A percentile compares a stretch with the other conserved stretches of the same genome.
phyloP scores from a whole-genome alignment of 1,284 basidiomycete genomes.

The Ganoderma meredithae region DNA sequence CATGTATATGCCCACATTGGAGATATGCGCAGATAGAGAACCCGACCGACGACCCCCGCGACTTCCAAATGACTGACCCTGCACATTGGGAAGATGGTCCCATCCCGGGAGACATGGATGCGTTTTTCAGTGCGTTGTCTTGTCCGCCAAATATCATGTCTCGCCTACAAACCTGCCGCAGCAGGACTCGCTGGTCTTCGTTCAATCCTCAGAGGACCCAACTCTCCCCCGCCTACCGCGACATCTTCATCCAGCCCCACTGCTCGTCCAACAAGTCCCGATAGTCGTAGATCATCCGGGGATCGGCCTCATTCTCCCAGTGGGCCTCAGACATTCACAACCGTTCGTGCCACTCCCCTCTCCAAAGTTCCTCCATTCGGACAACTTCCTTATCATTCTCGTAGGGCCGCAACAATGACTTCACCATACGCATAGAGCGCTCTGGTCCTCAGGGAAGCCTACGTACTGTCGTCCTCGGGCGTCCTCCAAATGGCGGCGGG shows the following conservation, averaged over 20 bases:
- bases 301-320: constrained; percentile 9
- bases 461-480: constrained; percentile 55
- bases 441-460: constrained; percentile 42
- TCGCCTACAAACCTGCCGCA: constrained; percentile 6
- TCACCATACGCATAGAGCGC: constrained; percentile 50
- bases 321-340: constrained; percentile 10
- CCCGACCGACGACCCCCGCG: constrained; percentile 73
- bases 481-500: constrained; percentile 39
- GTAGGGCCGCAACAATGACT: constrained; percentile 36
- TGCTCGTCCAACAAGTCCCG: constrained; percentile 16
- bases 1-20: neutral
- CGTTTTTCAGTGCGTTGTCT: constrained; percentile 53
- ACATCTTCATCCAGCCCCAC: constrained; percentile 13
- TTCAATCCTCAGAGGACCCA: constrained; percentile 21
- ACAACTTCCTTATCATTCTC: constrained; percentile 5
- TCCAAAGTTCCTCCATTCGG: neutral
- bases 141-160: too few species aligned
- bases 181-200: constrained; percentile 24
- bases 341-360: constrained; percentile 9
- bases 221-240: constrained; percentile 3
- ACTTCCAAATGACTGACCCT: constrained; percentile 52
- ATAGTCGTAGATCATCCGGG: constrained; percentile 15
- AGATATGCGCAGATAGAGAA: constrained; percentile 66
- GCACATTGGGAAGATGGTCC: constrained; percentile 44
- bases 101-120: constrained; percentile 48